phyloP scores from a whole-genome alignment of 2,329 filamentous ascomycete species.

The Dendryphion nanum region DNA sequence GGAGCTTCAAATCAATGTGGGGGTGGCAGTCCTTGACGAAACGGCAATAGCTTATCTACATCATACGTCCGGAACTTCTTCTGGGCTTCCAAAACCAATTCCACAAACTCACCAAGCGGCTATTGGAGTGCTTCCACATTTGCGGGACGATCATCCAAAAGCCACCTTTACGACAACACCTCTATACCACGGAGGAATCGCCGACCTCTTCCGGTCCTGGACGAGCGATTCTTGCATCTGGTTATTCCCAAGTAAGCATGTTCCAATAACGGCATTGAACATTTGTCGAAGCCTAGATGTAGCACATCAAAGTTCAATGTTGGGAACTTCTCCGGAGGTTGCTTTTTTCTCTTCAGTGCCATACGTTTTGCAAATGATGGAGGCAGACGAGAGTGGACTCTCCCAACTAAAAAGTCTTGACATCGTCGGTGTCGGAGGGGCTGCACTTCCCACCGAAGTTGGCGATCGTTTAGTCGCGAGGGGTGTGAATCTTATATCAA shows the following conservation, averaged over 20 bases:
- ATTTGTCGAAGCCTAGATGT: slow-evolving; percentile 49
- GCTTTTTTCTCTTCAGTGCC: slow-evolving; percentile 66
- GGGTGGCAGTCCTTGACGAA: slow-evolving; percentile 9
- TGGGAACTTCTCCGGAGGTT: slow-evolving; percentile 11
- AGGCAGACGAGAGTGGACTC: slow-evolving; percentile 82
- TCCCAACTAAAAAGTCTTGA: slow-evolving; percentile 59
- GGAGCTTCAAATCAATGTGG: background rate
- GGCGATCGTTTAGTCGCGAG: slow-evolving; percentile 54
- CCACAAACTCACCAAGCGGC: slow-evolving; percentile 57
- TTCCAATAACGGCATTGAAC: slow-evolving; percentile 58
- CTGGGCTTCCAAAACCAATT: slow-evolving; percentile 62
- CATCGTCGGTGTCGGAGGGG: slow-evolving; percentile 64
- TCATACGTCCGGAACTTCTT: slow-evolving; percentile 66
- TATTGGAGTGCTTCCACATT: slow-evolving; percentile 54
- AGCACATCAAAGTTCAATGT: slow-evolving; percentile 40
- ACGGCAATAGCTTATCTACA: slow-evolving; percentile 56
- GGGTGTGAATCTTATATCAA: slow-evolving; percentile 58
- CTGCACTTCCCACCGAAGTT: slow-evolving; percentile 53
- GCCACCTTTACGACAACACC: slow-evolving; percentile 66
- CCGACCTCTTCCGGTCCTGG: slow-evolving; percentile 63
- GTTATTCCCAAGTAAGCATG: slow-evolving; percentile 58
- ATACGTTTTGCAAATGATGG: slow-evolving; percentile 87
- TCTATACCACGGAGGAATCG: slow-evolving; percentile 64
- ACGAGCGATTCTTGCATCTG: slow-evolving; percentile 59
- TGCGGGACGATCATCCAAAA: slow-evolving; percentile 32